A percentile compares a stretch with the other conserved stretches of the same genome.
These are phyloP conservation scores for Paragyromitra xinjiangensis DNA, from an alignment of 495 filamentous ascomycete genomes.

Conservation along the genomic window DNA sequence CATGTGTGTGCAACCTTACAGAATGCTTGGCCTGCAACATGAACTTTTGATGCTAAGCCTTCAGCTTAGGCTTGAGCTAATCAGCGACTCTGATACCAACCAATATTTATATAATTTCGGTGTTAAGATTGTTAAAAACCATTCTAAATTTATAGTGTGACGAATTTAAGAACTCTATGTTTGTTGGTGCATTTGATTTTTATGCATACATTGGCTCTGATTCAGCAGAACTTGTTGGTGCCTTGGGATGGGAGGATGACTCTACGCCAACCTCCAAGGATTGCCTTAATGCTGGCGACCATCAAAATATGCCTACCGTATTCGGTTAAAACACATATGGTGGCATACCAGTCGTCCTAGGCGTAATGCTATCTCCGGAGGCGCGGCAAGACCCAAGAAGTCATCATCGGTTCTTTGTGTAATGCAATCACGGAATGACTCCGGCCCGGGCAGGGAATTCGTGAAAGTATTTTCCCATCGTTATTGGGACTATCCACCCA, in stretches of 20 bases:
- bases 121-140: background rate
- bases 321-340: background rate
- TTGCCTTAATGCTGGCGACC: conserved; percentile 5
- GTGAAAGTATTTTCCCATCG: background rate
- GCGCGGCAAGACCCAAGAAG: background rate
- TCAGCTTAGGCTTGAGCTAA: background rate
- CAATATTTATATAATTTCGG: background rate
- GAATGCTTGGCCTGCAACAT: conserved; percentile 34
- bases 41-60: conserved; percentile 6
- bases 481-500: background rate
- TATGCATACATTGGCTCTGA: background rate
- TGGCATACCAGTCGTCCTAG: background rate
- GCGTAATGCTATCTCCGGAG: background rate
- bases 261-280: conserved; percentile 5
- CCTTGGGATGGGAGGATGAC: background rate
- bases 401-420: background rate
- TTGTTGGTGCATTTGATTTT: background rate
- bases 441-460: background rate
- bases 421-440: background rate
- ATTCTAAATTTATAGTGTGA: background rate
- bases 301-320: conserved; percentile 5
- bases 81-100: too few relatives aligned
- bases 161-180: background rate
- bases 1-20: conserved; percentile 40
- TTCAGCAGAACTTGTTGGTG: background rate